Percentiles rank a stretch among this genome's conserved stretches.
Conservation (phyloP, 1,284 basidiomycete genomes). For the Peniophora sp. region DNA sequence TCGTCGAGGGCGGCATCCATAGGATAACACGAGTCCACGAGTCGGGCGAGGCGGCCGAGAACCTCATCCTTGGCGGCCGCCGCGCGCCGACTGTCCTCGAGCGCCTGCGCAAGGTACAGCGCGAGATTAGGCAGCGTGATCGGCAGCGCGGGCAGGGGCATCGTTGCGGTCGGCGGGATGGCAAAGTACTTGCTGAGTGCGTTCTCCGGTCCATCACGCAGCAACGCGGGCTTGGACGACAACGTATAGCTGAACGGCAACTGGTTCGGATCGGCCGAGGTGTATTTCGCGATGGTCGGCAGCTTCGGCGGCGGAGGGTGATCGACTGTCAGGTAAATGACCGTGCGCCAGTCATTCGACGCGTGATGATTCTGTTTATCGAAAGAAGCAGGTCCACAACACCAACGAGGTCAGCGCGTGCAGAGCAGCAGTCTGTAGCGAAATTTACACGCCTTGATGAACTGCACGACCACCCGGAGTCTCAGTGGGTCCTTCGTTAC, state of each 20-base stretch:
- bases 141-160: conserved; percentile 62
- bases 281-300: conserved; percentile 38
- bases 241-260: conserved; percentile 67
- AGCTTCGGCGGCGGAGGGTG: conserved; percentile 43
- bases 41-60: conserved; percentile 58
- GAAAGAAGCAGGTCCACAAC: conserved; percentile 1
- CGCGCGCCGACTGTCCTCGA: conserved; percentile 56
- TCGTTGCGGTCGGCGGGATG: conserved; percentile 48
- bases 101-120: conserved; percentile 60
- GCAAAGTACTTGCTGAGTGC: conserved; percentile 60
- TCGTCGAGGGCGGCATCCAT: conserved; percentile 25
- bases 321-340: conserved; percentile 71
- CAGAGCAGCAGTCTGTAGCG: background rate
- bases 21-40: conserved; percentile 56
- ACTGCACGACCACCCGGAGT: conserved; percentile 67
- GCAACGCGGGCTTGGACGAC: conserved; percentile 46
- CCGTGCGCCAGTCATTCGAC: conserved; percentile 57
- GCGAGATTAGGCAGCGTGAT: conserved; percentile 68
- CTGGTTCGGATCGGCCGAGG: conserved; percentile 48
- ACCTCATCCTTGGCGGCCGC: conserved; percentile 46
- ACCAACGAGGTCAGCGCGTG: background rate
- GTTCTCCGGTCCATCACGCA: conserved; percentile 56
- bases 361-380: conserved; percentile 42
- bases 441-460: conserved; percentile 49
- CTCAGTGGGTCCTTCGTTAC: conserved; percentile 47